These are phyloP conservation scores for Coemansia sp. DNA, from an alignment of 192 early-diverging fungal genomes.

Conservation along the genomic window DNA sequence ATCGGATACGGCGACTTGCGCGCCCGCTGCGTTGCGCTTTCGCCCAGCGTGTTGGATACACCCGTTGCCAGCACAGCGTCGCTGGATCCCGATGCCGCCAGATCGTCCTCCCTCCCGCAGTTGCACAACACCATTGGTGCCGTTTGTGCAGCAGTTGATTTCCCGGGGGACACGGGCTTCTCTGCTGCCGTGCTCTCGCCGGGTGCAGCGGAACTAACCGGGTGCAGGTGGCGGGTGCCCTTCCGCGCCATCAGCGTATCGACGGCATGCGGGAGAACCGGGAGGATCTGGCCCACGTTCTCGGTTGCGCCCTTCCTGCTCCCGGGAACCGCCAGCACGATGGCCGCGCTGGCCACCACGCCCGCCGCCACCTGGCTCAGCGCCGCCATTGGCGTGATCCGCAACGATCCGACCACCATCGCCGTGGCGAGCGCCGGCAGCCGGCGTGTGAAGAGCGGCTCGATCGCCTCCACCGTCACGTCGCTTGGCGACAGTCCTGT, in stretches of 20 bases:
- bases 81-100: not conserved
- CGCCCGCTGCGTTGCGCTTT: constrained; percentile 62
- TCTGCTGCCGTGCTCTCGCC: not conserved
- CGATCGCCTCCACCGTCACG: constrained; percentile 83
- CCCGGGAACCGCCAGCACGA: constrained; percentile 87
- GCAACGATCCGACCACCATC: constrained; percentile 73
- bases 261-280: constrained; percentile 80
- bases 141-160: not conserved
- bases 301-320: constrained; percentile 84
- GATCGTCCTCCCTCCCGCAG: constrained; percentile 31
- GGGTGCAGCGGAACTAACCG: not conserved
- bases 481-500: constrained; percentile 88
- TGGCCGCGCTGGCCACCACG: constrained; percentile 53
- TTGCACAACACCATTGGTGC: constrained; percentile 14
- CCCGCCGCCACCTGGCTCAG: constrained; percentile 78
- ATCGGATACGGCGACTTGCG: constrained; percentile 85
- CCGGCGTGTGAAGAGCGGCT: constrained; percentile 65
- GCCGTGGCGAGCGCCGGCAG: constrained; percentile 77
- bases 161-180: not conserved
- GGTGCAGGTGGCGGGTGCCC: constrained; percentile 18
- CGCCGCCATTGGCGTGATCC: constrained; percentile 87
- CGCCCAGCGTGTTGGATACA: constrained; percentile 9
- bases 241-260: constrained; percentile 48
- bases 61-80: not conserved
- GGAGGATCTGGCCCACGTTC: constrained; percentile 73